Conservation (phyloP, 73 alveolate genomes). For the Paramecium tetraurelia region DNA sequence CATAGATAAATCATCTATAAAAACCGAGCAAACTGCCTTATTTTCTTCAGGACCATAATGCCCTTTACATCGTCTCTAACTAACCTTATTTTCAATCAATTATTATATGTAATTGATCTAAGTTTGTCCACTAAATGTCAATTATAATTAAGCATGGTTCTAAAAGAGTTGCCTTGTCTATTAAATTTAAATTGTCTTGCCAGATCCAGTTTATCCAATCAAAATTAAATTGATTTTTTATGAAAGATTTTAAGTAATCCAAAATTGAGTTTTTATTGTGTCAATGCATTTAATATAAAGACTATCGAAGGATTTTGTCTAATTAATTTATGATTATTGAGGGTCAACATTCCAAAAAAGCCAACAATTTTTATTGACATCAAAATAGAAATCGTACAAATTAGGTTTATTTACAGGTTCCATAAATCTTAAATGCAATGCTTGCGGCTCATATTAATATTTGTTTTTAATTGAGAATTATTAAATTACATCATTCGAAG, state of each 20-base stretch:
- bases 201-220: conserved; percentile 99
- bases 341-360: conserved; percentile 69
- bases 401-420: conserved; percentile 52
- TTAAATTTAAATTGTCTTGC: conserved; percentile 92
- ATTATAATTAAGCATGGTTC: conserved; percentile 74
- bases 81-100: conserved; percentile 57
- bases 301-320: conserved; percentile 87
- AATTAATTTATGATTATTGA: conserved; percentile 65
- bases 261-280: conserved; percentile 92
- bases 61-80: conserved; percentile 87
- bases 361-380: conserved; percentile 75
- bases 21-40: conserved; percentile 73
- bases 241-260: conserved; percentile 82
- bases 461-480: not conserved
- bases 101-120: conserved; percentile 86
- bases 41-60: conserved; percentile 94
- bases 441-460: conserved; percentile 63
- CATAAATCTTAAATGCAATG: conserved; percentile 65
- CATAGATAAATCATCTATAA: conserved; percentile 93
- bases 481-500: not conserved
- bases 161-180: conserved; percentile 82
- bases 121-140: conserved; percentile 99
- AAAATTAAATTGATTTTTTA: conserved; percentile 90
- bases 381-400: conserved; percentile 76
- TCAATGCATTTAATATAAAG: conserved; percentile 97